Base-by-base conservation (phyloP, 2,329 filamentous ascomycete genomes). In the Rutstroemia sp. region DNA sequence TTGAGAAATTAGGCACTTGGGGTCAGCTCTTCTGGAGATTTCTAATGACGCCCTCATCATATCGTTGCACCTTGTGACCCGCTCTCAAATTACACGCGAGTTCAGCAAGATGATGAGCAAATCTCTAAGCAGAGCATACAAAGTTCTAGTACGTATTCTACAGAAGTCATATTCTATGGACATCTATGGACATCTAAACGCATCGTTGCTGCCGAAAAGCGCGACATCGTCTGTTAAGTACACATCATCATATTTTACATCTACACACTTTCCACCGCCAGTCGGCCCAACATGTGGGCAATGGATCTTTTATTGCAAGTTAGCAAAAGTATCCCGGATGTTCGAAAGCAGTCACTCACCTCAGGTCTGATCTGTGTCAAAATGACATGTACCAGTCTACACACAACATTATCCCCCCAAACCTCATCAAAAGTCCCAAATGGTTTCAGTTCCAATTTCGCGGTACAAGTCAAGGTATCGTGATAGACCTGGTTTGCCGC, bases 351-450 rank as follows among this genome's bases (percentile, higher is more conserved):
- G 23, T 25, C 21, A 30, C 37, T 39, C 25, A 51, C 48, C 30
- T 51, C 48, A 4, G 21, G 21, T 38, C 50, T 46, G n/a, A 59
- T 51, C 3, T 34, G 30, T 3, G 57, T 53, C 7, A 76, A 64
- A 19, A 75, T 64, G 25, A 74, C 57, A 60, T 76, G 74, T 42
- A 76, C 72, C 7, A 64, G 68, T 2, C 73, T 65, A 60, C 73
- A 76, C 25, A 72, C 72, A 8, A 76, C 62, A 51, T 74, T 75
- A 58, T 76, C 73, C 9, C 71, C 73, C 71, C 73, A 76, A 0
- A 70, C 69, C 58, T 74, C 70, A 51, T 74, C 71, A 53, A 73
- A 76, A 34, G 61, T 71, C 1, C 73, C 73, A 54, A 72, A 75
- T 0, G 64, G 58, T 63, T 73, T 45, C 16, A 10, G 5, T 6